These are phyloP conservation scores for Russula foetens DNA, from an alignment of 768 basidiomycete species.

Conservation along the genomic window DNA sequence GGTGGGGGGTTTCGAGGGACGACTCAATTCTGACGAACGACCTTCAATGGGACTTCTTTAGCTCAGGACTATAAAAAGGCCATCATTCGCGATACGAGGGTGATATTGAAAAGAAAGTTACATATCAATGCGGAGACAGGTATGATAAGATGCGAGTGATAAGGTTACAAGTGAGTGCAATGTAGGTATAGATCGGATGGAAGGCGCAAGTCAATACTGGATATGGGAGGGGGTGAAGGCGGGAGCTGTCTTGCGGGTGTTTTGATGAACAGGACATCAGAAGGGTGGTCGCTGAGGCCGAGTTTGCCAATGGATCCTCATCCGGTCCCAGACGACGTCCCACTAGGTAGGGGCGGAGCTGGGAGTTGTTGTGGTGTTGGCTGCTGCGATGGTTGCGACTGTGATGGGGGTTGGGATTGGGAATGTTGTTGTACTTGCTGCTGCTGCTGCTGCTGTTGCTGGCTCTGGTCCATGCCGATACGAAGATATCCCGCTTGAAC, in stretches of 20 bases:
- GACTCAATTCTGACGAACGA: not conserved
- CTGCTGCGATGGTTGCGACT: not conserved
- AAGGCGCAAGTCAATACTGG: not conserved
- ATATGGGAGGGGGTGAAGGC: not conserved
- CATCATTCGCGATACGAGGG: not conserved
- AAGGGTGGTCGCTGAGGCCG: not conserved
- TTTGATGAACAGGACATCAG: not conserved
- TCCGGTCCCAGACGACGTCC: constrained; percentile 12
- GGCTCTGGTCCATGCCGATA: constrained; percentile 33
- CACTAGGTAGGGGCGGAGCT: constrained; percentile 3
- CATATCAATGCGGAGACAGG: constrained; percentile 5
- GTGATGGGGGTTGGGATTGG: not conserved
- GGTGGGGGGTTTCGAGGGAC: not conserved
- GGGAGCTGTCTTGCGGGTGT: not conserved
- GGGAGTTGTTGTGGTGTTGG: constrained; percentile 5
- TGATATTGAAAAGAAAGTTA: constrained; percentile 7
- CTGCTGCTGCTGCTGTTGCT: constrained; percentile 39
- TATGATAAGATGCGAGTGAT: constrained; percentile 20
- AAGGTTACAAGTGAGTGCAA: constrained; percentile 20
- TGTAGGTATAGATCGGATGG: not conserved
- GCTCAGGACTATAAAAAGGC: not conserved
- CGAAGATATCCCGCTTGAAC: constrained; percentile 78
- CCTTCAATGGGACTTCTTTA: not conserved
- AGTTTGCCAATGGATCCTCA: not conserved
- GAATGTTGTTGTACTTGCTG: not conserved